Conservation (phyloP, 495 filamentous ascomycete genomes). For the Daldinia bambusicola region DNA sequence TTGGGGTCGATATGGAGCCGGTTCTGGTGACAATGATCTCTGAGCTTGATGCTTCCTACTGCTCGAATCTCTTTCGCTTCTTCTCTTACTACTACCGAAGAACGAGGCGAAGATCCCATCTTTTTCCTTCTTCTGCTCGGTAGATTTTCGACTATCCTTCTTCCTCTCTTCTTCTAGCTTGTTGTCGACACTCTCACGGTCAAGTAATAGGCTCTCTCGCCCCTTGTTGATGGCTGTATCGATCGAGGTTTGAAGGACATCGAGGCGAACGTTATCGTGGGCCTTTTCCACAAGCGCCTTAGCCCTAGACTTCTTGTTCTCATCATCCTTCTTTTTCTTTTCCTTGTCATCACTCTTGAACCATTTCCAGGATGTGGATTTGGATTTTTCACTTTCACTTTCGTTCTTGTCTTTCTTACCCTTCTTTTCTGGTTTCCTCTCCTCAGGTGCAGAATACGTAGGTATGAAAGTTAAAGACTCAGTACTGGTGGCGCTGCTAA, state of each 20-base stretch:
- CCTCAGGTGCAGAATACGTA: constrained; percentile 69
- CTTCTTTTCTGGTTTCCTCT: constrained; percentile 71
- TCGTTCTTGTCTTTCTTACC: constrained; percentile 71
- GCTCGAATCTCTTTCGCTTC: constrained; percentile 72
- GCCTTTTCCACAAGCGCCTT: constrained; percentile 63
- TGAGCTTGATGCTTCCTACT: constrained; percentile 77
- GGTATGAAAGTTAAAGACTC: constrained; percentile 87
- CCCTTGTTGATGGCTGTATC: constrained; percentile 68
- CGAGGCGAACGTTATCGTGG: constrained; percentile 80
- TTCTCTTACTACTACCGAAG: constrained; percentile 87
- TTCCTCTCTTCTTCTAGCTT: constrained; percentile 87
- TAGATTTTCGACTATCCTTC: constrained; percentile 76
- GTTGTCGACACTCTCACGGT: constrained; percentile 76
- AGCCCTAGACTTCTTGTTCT: constrained; percentile 65
- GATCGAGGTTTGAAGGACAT: constrained; percentile 83
- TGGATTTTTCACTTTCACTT: constrained; percentile 54
- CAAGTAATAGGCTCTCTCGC: constrained; percentile 84
- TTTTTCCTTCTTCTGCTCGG: constrained; percentile 89
- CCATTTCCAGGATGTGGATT: constrained; percentile 49
- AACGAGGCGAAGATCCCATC: constrained; percentile 86
- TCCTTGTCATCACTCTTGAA: constrained; percentile 68
- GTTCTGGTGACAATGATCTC: constrained; percentile 83
- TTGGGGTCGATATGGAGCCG: constrained; percentile 71
- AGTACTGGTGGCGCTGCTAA: constrained; percentile 72
- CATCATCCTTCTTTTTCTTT: constrained; percentile 67